Evolutionary conservation across 176 grass and related monocot genomes (phyloP).

Genomic region (Neostapfia colusana): DNA sequence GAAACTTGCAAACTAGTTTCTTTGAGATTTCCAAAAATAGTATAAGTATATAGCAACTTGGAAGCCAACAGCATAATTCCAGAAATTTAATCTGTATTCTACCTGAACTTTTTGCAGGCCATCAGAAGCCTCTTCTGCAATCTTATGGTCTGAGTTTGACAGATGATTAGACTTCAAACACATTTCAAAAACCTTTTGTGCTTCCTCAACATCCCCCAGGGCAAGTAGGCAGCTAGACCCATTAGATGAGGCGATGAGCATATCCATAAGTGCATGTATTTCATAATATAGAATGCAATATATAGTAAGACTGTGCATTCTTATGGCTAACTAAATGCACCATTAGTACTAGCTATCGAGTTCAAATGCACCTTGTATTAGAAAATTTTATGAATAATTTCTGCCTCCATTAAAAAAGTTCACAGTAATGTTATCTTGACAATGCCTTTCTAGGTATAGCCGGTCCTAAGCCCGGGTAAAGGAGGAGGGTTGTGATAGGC

Average conservation of each 20-base stretch:
- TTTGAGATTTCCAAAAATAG: not conserved
- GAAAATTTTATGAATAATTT: not conserved
- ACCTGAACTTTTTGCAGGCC: constrained; percentile 80
- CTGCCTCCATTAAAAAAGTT: not conserved
- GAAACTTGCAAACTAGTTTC: not conserved
- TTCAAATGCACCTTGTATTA: not conserved
- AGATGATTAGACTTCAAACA: constrained; percentile 66
- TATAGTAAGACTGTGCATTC: constrained; percentile 2
- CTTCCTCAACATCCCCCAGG: constrained; percentile 74
- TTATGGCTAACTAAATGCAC: constrained; percentile 22
- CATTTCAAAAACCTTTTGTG: constrained; percentile 64
- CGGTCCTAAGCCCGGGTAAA: too few relatives aligned
- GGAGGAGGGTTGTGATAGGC: too few relatives aligned
- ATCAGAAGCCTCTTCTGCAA: constrained; percentile 71
- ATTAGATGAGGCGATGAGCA: constrained; percentile 47
- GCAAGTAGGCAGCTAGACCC: constrained; percentile 72
- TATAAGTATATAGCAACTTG: not conserved
- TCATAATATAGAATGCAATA: constrained; percentile 5
- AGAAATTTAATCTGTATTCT: not conserved
- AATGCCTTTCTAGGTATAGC: too few relatives aligned
- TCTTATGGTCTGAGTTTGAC: constrained; percentile 48
- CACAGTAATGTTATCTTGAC: not conserved
- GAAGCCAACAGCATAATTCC: not conserved
- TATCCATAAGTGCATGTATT: constrained; percentile 30
- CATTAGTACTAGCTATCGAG: not conserved